Evolutionary conservation across 306 rosid genomes (phyloP).

Genomic region (Cucurbita moschata): DNA sequence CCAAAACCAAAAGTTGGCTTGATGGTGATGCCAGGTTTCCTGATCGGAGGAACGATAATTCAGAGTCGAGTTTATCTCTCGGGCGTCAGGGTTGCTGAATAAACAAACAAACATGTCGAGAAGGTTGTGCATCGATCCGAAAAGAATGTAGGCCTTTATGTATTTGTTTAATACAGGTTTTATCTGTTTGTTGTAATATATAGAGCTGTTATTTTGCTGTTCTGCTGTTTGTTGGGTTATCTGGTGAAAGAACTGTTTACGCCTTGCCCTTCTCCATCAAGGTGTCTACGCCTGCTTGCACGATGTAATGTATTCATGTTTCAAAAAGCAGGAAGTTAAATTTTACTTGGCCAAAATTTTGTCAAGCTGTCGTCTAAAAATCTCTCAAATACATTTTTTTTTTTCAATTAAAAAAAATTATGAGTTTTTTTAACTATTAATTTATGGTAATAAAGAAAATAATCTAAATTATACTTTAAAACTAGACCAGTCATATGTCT

Average conservation of each 20-base stretch:
- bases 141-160: constrained; percentile 10
- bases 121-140: constrained; percentile 6
- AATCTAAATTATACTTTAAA: no score
- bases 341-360: neutral
- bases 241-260: neutral
- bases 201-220: neutral
- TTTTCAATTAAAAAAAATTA: no score
- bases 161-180: constrained; percentile 15
- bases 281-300: neutral
- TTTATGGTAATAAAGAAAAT: no score
- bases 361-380: no score
- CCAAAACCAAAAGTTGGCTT: constrained; percentile 76
- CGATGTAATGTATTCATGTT: neutral
- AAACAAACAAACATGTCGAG: constrained; percentile 13
- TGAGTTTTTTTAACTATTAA: no score
- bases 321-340: neutral
- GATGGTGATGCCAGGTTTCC: constrained; percentile 97
- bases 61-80: constrained; percentile 94
- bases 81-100: constrained; percentile 85
- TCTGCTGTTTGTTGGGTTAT: neutral
- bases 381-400: no score
- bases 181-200: constrained; percentile 6
- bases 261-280: neutral
- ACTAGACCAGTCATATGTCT: no score
- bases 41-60: constrained; percentile 70